Evolutionary conservation across 2,329 filamentous ascomycete genomes (phyloP), one percentile per base, ranked within the genome.

Genomic region (Aaosphaeria pasadenensis): DNA sequence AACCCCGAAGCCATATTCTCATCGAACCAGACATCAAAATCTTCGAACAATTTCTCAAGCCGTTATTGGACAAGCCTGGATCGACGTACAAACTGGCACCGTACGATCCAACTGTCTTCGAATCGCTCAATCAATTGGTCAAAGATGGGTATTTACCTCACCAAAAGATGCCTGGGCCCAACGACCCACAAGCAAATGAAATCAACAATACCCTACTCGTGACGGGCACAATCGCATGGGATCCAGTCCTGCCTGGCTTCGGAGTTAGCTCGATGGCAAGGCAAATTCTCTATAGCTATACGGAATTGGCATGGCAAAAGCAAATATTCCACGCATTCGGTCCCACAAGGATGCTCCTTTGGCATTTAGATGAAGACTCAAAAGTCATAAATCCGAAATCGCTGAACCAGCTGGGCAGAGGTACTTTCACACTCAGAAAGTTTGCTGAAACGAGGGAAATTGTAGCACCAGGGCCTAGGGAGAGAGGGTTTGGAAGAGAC

Each of bases 1-100:
- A 89, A 59, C 92, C 92, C 4, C 84, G 90, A 48, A 85, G 82
- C 5, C 94, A 99, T 73, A 74, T 96, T 40, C 76, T 99, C 39
- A 78, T 96, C 70, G 91, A 97, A 62, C 84, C 85, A 3, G 81
- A 88, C 32, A 67, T 71, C 2, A 70, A 75, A 0, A 59, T 79
- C 4, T 92, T 88, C 65, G 53, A 71, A 1, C 74, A 81, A 0
- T 83, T 86, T 51, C 80, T 96, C 28, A 60, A 70, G 28, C 74
- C 72, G 6, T 60, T 77, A 1, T 45, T 76, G 30, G 59, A 72
- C 0, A 50, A 63, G 32, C 66, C 66, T 4, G 61, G 56, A n/a
- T 75, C 75, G 5, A 72, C 49, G 32, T 78, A 75, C 61, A 88
- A 41, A 46, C 86, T 66, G 50, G 70, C 69, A 1, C 29, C 45